Evolutionary conservation across 441 rosid species (phyloP).

Genomic region (Mallotus repandus): DNA sequence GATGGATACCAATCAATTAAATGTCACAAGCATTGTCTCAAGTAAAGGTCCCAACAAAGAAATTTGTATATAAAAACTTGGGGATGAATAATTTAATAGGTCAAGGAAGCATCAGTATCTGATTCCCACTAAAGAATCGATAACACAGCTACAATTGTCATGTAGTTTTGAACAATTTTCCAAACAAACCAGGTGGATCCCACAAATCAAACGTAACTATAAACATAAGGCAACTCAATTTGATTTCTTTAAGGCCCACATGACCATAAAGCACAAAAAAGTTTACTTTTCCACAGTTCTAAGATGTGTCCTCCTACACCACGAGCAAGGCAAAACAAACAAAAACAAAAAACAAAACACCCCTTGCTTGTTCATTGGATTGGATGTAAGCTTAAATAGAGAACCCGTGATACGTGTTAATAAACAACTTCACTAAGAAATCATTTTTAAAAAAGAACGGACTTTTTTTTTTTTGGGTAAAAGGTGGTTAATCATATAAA

Average conservation of each 20-base stretch:
- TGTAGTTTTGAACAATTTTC: not conserved
- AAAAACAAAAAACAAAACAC: not conserved
- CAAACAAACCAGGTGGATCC: constrained; percentile 21
- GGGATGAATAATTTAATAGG: constrained; percentile 17
- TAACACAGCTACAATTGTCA: constrained; percentile 1
- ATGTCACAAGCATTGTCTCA: not conserved
- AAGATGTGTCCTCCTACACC: constrained; percentile 21
- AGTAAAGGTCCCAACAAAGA: not conserved
- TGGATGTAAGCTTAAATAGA: not conserved
- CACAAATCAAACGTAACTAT: not conserved
- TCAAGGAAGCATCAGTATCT: constrained; percentile 8
- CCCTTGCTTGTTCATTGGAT: constrained; percentile 20
- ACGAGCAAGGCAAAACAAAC: constrained; percentile 15
- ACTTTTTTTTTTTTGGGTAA: not conserved
- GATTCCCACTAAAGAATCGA: not conserved
- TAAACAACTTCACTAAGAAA: not conserved
- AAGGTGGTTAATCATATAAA: not conserved
- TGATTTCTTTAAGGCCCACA: not conserved
- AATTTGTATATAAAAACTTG: not conserved
- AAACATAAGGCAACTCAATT: not conserved
- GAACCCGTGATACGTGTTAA: constrained; percentile 1
- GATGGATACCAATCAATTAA: not conserved
- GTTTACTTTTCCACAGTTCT: constrained; percentile 11
- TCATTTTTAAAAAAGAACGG: not conserved
- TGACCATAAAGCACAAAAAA: constrained; percentile 13